Evolutionary conservation across 2,329 filamentous ascomycete species (phyloP).

Genomic region (Paraphaeosphaeria sporulosa): DNA sequence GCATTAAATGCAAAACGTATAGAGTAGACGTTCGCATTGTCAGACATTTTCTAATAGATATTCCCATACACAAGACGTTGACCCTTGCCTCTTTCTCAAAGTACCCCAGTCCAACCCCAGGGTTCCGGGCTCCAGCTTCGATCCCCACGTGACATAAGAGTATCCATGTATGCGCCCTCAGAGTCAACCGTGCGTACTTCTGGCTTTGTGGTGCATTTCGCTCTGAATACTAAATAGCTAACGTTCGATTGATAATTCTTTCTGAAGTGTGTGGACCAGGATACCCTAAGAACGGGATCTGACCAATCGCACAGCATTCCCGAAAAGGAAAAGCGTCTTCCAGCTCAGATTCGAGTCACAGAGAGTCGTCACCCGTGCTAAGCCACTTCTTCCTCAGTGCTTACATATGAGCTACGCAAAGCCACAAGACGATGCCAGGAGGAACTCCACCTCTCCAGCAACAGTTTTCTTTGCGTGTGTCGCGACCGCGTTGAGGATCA

Average conservation of each 20-base stretch:
- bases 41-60: no score
- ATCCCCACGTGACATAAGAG: no score
- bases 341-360: neutral
- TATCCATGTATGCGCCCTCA: no score
- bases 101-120: no score
- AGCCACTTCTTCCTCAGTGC: constrained; percentile 6
- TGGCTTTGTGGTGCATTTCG: no score
- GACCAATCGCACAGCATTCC: constrained; percentile 21
- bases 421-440: constrained; percentile 9
- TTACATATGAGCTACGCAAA: constrained; percentile 8
- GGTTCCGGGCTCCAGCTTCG: no score
- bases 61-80: no score
- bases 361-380: constrained; percentile 11
- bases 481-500: neutral
- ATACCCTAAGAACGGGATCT: no score
- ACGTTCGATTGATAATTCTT: neutral
- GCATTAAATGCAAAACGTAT: neutral
- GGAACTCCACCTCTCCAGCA: neutral
- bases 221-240: no score
- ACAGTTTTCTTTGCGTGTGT: neutral
- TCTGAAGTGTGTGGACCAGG: no score
- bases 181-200: no score
- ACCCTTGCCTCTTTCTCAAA: no score
- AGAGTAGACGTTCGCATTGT: neutral
- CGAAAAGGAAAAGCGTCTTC: constrained; percentile 14